Percentiles rank a stretch among this genome's conserved stretches.
Conservation (phyloP, 2,329 filamentous ascomycete genomes). For the Amphichorda felina region DNA sequence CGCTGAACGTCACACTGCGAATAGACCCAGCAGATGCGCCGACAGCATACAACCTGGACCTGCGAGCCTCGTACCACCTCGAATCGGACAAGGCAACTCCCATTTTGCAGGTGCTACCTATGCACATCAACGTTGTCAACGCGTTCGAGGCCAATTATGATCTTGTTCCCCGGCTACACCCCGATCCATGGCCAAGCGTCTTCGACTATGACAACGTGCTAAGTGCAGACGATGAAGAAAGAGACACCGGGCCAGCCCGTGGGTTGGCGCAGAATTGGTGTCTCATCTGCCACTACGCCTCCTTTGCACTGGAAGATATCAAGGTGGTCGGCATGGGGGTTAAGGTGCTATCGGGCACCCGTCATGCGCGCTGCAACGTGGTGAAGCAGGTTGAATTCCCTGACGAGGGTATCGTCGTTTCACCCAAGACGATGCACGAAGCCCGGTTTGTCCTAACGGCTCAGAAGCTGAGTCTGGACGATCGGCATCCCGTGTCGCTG, state of each 20-base stretch:
- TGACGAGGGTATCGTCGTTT: conserved; percentile 35
- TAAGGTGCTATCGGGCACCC: conserved; percentile 45
- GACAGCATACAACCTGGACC: conserved; percentile 52
- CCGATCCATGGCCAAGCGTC: conserved; percentile 74
- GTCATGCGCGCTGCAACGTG: conserved; percentile 47
- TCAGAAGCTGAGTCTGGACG: conserved; percentile 70
- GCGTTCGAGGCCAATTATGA: conserved; percentile 92
- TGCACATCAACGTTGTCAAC: conserved; percentile 61
- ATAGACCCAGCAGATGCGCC: conserved; percentile 38
- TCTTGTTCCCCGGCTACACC: conserved; percentile 66
- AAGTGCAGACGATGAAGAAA: conserved; percentile 31
- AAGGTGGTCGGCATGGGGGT: conserved; percentile 51
- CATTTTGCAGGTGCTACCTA: conserved; percentile 59
- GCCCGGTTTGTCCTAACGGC: conserved; percentile 62
- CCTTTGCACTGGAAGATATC: conserved; percentile 64
- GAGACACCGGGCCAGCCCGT: conserved; percentile 16
- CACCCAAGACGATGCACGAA: conserved; percentile 58
- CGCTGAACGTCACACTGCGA: conserved; percentile 29
- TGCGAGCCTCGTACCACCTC: conserved; percentile 69
- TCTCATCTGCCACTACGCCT: conserved; percentile 60
- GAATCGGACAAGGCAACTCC: conserved; percentile 69
- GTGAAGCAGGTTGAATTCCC: conserved; percentile 25
- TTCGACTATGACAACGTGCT: conserved; percentile 50
- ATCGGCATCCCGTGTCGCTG: conserved; percentile 62
- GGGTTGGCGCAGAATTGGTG: conserved; percentile 77